These are phyloP conservation scores for Irpex sp. DNA, from an alignment of 1,284 basidiomycete genomes.

Conservation along the genomic window DNA sequence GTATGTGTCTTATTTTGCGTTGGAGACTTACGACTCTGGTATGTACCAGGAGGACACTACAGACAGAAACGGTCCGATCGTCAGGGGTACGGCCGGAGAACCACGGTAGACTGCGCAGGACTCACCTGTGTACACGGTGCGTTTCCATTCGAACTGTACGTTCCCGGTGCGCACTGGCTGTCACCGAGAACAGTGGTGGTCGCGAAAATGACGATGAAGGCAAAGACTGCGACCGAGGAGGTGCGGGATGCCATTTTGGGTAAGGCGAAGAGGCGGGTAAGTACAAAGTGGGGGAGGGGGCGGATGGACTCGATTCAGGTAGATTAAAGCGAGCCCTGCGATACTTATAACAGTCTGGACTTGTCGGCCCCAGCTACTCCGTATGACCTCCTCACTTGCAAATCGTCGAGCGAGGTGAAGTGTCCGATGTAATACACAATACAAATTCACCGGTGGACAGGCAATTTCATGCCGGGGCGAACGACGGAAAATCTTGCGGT, in stretches of 20 bases:
- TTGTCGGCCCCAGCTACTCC: too few species aligned
- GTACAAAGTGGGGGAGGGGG: not conserved
- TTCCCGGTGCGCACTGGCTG: not conserved
- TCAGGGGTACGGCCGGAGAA: not conserved
- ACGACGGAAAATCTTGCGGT: too few species aligned
- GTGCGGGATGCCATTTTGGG: not conserved
- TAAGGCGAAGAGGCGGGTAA: not conserved
- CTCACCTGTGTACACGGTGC: not conserved
- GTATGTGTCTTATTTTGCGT: not conserved
- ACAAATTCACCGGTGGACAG: too few species aligned
- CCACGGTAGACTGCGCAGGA: not conserved
- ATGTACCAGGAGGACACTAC: slow-evolving; percentile 10
- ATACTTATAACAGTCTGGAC: too few species aligned
- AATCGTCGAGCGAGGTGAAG: too few species aligned
- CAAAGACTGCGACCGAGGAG: not conserved
- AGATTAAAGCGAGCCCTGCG: too few species aligned
- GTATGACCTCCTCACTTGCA: too few species aligned
- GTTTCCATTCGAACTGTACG: not conserved
- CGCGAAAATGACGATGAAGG: not conserved
- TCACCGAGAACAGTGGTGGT: not conserved
- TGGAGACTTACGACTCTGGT: slow-evolving; percentile 3
- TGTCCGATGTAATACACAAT: too few species aligned
- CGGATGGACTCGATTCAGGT: not conserved
- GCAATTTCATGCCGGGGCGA: too few species aligned
- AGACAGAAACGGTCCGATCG: not conserved